Conservation (phyloP, 108 stramenopile genomes). For the Nitzschia inconspicua region DNA sequence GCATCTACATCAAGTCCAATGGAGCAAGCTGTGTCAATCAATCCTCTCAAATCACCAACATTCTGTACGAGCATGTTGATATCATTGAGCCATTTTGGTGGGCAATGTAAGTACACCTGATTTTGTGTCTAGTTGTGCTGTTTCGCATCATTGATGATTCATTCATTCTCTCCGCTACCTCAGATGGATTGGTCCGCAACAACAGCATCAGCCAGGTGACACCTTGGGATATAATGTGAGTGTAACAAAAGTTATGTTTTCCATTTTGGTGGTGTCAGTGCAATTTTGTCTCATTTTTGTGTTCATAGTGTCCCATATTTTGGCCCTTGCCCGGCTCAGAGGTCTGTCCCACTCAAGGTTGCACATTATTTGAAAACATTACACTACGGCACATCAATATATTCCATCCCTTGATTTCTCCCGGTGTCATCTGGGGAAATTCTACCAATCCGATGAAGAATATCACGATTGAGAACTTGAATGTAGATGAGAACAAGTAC, state of each 20-base stretch:
- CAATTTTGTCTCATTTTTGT: too few relatives aligned
- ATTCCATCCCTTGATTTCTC: constrained; percentile 26
- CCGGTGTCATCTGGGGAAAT: constrained; percentile 36
- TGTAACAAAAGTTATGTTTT: too few relatives aligned
- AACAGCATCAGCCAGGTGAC: constrained; percentile 35
- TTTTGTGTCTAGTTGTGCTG: too few relatives aligned
- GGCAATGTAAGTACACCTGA: too few relatives aligned
- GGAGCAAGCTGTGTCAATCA: too few relatives aligned
- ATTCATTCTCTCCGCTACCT: too few relatives aligned
- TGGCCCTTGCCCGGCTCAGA: too few relatives aligned
- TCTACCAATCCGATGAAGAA: constrained; percentile 35
- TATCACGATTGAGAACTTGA: constrained; percentile 30
- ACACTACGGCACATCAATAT: constrained; percentile 31
- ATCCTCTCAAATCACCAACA: constrained; percentile 19
- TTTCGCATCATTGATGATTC: too few relatives aligned
- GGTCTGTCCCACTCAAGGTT: constrained; percentile 30
- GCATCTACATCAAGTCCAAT: constrained; percentile 16
- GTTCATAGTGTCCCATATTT: too few relatives aligned
- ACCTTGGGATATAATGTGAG: too few relatives aligned
- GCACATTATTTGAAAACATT: constrained; percentile 26
- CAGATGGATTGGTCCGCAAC: constrained; percentile 59
- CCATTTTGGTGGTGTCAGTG: too few relatives aligned
- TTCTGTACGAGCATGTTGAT: constrained; percentile 36
- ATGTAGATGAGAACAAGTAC: constrained; percentile 18
- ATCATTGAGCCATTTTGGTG: constrained; percentile 41